Evolutionary conservation across 306 rosid species (phyloP).

Genomic region (Inga leiocalycina): DNA sequence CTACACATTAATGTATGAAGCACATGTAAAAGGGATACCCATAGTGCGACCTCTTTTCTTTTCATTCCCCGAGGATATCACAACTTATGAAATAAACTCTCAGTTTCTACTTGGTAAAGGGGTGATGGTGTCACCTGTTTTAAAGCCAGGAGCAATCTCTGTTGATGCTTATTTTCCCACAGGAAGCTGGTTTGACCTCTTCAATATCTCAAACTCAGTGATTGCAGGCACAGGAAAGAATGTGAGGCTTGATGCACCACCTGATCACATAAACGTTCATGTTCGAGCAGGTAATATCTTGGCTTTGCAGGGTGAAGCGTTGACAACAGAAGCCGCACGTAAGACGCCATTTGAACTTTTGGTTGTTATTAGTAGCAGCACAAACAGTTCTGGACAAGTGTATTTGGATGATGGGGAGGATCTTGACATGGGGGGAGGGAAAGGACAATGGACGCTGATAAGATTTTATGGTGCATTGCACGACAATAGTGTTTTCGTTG

Average conservation of each 20-base stretch:
- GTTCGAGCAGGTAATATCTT: slow-evolving; percentile 75
- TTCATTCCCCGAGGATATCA: slow-evolving; percentile 80
- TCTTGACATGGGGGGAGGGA: slow-evolving; percentile 54
- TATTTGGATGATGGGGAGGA: slow-evolving; percentile 82
- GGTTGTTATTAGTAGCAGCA: slow-evolving; percentile 47
- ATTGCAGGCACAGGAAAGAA: slow-evolving; percentile 49
- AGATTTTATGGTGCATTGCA: slow-evolving; percentile 43
- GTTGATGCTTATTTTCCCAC: slow-evolving; percentile 79
- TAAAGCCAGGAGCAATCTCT: slow-evolving; percentile 53
- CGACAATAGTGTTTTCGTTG: slow-evolving; percentile 29
- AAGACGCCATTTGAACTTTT: slow-evolving; percentile 67
- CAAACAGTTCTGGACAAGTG: slow-evolving; percentile 60
- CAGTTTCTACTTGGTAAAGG: slow-evolving; percentile 81
- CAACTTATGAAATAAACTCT: slow-evolving; percentile 64
- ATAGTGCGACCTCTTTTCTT: slow-evolving; percentile 89
- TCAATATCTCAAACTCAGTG: slow-evolving; percentile 62
- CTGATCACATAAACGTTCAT: slow-evolving; percentile 78
- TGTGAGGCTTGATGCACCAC: slow-evolving; percentile 65
- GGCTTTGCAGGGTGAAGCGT: slow-evolving; percentile 76
- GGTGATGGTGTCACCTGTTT: slow-evolving; percentile 76
- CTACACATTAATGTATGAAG: slow-evolving; percentile 82
- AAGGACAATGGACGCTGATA: slow-evolving; percentile 65
- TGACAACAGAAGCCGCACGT: slow-evolving; percentile 49
- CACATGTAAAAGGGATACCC: slow-evolving; percentile 71
- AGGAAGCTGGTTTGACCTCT: slow-evolving; percentile 92